Conservation (phyloP, 1,284 basidiomycete species). For the Puccinia novopanici region DNA sequence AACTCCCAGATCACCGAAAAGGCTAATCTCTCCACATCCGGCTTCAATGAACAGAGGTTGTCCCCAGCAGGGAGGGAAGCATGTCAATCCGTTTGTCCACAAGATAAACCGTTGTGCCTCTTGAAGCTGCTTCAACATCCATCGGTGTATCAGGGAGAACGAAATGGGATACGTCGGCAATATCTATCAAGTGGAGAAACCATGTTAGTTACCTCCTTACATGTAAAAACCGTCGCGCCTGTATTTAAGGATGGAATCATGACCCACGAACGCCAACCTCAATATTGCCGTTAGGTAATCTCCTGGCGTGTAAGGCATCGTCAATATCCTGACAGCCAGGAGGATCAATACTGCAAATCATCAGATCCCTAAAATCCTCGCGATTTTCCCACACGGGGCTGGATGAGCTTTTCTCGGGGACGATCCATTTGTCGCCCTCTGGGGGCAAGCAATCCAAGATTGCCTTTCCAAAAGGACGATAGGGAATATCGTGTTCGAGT, state of each 20-base stretch:
- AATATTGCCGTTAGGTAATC: slow-evolving; percentile 87
- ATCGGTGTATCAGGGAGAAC: slow-evolving; percentile 91
- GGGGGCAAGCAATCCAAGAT: slow-evolving; percentile 86
- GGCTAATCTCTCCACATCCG: slow-evolving; percentile 89
- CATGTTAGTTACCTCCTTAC: background rate
- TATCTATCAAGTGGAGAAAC: slow-evolving; percentile 67
- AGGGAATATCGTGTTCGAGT: slow-evolving; percentile 94
- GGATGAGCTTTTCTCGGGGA: slow-evolving; percentile 71
- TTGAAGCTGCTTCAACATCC: slow-evolving; percentile 91
- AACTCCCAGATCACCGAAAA: slow-evolving; percentile 98
- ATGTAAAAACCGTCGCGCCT: slow-evolving; percentile 4
- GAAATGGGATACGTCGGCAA: slow-evolving; percentile 97
- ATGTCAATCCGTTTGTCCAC: slow-evolving; percentile 99
- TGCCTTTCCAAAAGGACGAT: slow-evolving; percentile 91
- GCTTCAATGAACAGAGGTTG: slow-evolving; percentile 94
- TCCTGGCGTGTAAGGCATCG: slow-evolving; percentile 92
- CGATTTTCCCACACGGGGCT: slow-evolving; percentile 73
- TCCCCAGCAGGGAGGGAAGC: slow-evolving; percentile 90
- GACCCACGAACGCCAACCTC: slow-evolving; percentile 95
- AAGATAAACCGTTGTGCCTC: slow-evolving; percentile 96
- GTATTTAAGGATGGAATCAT: background rate
- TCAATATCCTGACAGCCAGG: slow-evolving; percentile 98
- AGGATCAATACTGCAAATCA: slow-evolving; percentile 96
- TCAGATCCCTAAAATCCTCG: slow-evolving; percentile 81
- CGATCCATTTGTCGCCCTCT: slow-evolving; percentile 90